phyloP scores from a whole-genome alignment of 2,329 filamentous ascomycete species.

The Didymella pinodella region DNA sequence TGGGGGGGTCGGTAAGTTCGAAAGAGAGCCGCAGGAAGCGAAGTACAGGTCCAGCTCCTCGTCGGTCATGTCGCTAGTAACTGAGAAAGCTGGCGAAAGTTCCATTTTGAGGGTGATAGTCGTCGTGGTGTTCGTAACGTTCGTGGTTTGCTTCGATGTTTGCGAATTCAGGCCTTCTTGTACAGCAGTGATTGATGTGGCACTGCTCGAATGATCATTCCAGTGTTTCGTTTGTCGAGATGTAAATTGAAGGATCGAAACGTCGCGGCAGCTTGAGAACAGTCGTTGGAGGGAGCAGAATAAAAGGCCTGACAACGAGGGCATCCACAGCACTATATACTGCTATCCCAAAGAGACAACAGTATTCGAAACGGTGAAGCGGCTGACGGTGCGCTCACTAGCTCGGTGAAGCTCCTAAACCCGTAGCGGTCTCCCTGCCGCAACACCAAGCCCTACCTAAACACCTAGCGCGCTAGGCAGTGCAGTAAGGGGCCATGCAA shows the following conservation, averaged over 20 bases:
- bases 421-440: conserved; percentile 35
- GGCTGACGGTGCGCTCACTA: conserved; percentile 36
- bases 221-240: conserved; percentile 17
- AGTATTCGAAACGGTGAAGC: conserved; percentile 39
- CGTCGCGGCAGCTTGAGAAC: conserved; percentile 13
- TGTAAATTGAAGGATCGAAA: conserved; percentile 18
- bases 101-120: conserved; percentile 30
- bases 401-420: conserved; percentile 25
- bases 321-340: conserved; percentile 36
- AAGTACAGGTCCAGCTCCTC: conserved; percentile 52
- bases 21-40: conserved; percentile 50
- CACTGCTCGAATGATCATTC: conserved; percentile 27
- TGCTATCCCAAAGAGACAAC: conserved; percentile 24
- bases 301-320: conserved; percentile 23
- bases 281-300: conserved; percentile 31
- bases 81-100: conserved; percentile 38
- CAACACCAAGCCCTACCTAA: conserved; percentile 26
- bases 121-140: not conserved
- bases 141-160: not conserved
- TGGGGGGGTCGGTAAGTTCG: conserved; percentile 53
- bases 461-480: conserved; percentile 20
- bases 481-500: conserved; percentile 23
- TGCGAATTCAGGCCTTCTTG: conserved; percentile 14
- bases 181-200: conserved; percentile 20
- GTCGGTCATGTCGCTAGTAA: conserved; percentile 46